phyloP scores from a whole-genome alignment of 148 eudicot species.

The Polygonum maritimum region DNA sequence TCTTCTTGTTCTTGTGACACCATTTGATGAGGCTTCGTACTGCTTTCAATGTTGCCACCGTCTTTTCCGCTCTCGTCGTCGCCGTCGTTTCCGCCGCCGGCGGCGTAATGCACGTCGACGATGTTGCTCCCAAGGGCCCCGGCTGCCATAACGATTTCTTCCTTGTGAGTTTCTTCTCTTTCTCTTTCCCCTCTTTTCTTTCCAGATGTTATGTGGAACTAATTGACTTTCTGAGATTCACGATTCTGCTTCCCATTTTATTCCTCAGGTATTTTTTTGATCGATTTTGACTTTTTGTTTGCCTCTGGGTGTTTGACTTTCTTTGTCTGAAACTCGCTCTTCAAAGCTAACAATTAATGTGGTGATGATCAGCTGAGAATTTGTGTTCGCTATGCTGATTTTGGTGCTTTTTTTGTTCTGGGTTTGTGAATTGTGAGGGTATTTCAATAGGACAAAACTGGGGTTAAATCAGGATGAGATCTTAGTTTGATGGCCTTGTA shows the following conservation, averaged over 20 bases:
- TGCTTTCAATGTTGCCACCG: constrained; percentile 6
- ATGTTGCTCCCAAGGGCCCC: constrained; percentile 64
- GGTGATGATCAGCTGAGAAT: background rate
- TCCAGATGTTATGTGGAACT: background rate
- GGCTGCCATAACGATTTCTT: constrained; percentile 89
- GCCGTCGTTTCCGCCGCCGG: constrained; percentile 29
- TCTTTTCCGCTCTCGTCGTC: constrained; percentile 2
- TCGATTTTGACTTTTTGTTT: background rate
- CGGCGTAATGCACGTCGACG: constrained; percentile 87
- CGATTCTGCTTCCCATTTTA: background rate
- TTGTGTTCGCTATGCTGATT: background rate
- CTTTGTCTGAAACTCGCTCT: too few relatives aligned
- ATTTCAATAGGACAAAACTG: background rate
- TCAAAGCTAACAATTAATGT: too few relatives aligned
- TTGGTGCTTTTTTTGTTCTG: background rate
- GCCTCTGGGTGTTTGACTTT: background rate
- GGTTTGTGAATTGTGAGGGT: background rate
- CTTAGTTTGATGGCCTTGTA: background rate
- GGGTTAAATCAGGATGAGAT: background rate
- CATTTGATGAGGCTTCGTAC: constrained; percentile 6
- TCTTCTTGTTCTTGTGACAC: background rate
- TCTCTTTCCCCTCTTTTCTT: background rate
- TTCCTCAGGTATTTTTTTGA: background rate
- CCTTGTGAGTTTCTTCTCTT: constrained; percentile 34
- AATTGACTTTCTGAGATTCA: background rate